Conservation (phyloP, 2,329 filamentous ascomycete species). For the Colletotrichum horii region DNA sequence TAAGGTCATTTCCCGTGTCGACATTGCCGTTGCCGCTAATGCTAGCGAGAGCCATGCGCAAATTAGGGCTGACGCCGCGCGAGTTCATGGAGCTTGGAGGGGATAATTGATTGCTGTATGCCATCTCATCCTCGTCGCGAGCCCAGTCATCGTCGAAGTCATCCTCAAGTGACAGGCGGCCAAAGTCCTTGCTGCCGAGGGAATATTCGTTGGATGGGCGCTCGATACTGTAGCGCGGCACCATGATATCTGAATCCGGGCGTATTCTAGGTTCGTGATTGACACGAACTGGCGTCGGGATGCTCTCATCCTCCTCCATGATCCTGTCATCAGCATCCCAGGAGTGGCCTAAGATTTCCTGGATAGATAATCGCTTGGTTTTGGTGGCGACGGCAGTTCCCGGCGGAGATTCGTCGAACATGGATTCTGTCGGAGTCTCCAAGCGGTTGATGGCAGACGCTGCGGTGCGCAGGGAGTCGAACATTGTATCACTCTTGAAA, state of each 20-base stretch:
- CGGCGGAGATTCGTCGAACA: conserved; percentile 81
- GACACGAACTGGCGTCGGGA: conserved; percentile 54
- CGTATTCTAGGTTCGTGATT: conserved; percentile 33
- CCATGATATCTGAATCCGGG: conserved; percentile 24
- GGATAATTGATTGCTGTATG: conserved; percentile 61
- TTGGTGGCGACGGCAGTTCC: conserved; percentile 59
- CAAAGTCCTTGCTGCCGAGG: conserved; percentile 45
- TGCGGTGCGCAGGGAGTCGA: conserved; percentile 76
- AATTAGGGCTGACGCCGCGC: conserved; percentile 55
- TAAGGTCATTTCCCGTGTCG: conserved; percentile 31
- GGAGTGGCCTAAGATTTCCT: conserved; percentile 60
- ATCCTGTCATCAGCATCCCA: conserved; percentile 63
- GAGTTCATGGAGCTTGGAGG: conserved; percentile 63
- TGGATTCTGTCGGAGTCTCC: conserved; percentile 76
- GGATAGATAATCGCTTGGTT: conserved; percentile 61
- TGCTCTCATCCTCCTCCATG: conserved; percentile 66
- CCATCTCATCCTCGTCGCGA: conserved; percentile 57
- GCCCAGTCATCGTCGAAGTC: conserved; percentile 71
- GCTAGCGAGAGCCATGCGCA: conserved; percentile 58
- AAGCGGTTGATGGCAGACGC: conserved; percentile 71
- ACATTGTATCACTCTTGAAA: conserved; percentile 77
- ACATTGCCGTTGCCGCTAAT: conserved; percentile 53
- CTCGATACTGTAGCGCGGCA: conserved; percentile 33
- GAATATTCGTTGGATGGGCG: conserved; percentile 35
- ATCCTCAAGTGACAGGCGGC: conserved; percentile 62